These are phyloP conservation scores for Breynia disticha DNA, from an alignment of 441 rosid species.

Conservation along the genomic window DNA sequence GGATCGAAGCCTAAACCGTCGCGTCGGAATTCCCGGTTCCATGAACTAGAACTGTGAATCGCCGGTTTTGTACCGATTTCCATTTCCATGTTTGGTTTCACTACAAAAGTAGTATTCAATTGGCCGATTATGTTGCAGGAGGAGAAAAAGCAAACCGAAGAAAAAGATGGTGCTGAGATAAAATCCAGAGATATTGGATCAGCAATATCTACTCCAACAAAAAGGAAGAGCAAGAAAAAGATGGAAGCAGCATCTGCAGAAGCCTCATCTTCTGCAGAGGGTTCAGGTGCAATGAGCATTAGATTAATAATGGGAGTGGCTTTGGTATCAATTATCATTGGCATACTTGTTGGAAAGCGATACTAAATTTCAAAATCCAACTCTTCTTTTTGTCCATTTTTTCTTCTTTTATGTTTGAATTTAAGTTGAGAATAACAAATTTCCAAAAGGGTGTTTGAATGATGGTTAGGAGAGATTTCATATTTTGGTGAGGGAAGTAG, in stretches of 20 bases:
- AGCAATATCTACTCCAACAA: slow-evolving; percentile 46
- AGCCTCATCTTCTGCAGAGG: slow-evolving; percentile 31
- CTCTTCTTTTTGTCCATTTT: too few species aligned
- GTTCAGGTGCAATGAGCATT: slow-evolving; percentile 33
- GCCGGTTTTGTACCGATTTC: too few species aligned
- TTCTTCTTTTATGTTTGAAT: not conserved
- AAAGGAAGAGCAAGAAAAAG: slow-evolving; percentile 80
- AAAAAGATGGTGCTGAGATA: slow-evolving; percentile 49
- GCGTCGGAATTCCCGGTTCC: too few species aligned
- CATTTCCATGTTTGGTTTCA: too few species aligned
- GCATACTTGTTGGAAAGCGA: slow-evolving; percentile 68
- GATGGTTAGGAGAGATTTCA: too few species aligned
- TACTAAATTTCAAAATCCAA: slow-evolving; percentile 32
- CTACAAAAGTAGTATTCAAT: too few species aligned
- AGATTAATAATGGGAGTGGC: slow-evolving; percentile 61
- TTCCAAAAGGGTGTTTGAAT: not conserved
- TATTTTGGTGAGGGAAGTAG: too few species aligned
- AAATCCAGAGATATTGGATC: slow-evolving; percentile 70
- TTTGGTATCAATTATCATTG: slow-evolving; percentile 57
- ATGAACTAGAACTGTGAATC: too few species aligned
- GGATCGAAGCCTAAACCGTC: too few species aligned
- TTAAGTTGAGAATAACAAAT: not conserved
- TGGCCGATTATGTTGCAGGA: slow-evolving; percentile 30
- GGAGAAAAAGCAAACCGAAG: slow-evolving; percentile 9
- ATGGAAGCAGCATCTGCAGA: slow-evolving; percentile 32